phyloP scores from a whole-genome alignment of 2,329 filamentous ascomycete species.

The Diaporthe capsici region DNA sequence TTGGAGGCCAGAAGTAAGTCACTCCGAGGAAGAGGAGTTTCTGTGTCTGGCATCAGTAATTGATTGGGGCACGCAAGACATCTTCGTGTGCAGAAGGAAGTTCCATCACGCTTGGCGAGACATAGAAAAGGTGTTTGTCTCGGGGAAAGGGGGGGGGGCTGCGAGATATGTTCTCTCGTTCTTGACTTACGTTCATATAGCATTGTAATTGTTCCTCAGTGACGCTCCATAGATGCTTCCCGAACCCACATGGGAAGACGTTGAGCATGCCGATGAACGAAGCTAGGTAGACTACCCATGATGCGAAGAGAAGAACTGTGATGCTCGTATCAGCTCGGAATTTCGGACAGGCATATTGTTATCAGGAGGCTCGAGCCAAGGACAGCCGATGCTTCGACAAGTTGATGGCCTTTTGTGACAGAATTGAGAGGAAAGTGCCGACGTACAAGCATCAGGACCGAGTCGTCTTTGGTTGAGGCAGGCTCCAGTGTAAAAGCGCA shows the following conservation, averaged over 20 bases:
- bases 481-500: constrained; percentile 37
- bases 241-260: constrained; percentile 40
- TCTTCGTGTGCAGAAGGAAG: background rate
- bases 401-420: too few relatives aligned
- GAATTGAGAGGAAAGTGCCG: too few relatives aligned
- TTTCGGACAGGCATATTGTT: background rate
- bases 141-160: background rate
- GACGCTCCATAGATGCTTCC: constrained; percentile 40
- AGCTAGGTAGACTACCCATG: constrained; percentile 40
- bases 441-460: constrained; percentile 40
- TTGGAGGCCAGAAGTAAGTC: constrained; percentile 45
- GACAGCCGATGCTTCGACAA: background rate
- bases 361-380: background rate
- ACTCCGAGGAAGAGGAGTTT: constrained; percentile 41
- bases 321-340: background rate
- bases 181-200: constrained; percentile 35
- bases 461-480: constrained; percentile 35
- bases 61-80: background rate
- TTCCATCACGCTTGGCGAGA: background rate
- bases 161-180: background rate
- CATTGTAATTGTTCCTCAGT: constrained; percentile 37
- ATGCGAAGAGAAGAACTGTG: constrained; percentile 39
- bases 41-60: constrained; percentile 19
- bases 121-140: background rate
- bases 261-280: constrained; percentile 40